Conservation (phyloP, 441 rosid genomes). For the Geranium incanum region DNA sequence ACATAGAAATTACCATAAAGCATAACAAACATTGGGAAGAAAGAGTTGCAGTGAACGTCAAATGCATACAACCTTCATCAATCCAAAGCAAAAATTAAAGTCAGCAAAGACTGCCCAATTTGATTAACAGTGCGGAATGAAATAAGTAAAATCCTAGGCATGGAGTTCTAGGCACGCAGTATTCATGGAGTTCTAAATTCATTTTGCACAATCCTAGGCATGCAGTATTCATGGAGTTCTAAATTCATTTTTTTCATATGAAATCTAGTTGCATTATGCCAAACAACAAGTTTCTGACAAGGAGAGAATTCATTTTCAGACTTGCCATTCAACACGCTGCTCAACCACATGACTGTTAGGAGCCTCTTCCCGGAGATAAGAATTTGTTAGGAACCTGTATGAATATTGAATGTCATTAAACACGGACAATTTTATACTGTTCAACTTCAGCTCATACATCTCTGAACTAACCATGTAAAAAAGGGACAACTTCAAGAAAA, state of each 20-base stretch:
- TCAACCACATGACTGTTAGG: constrained; percentile 94
- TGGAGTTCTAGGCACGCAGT: not conserved
- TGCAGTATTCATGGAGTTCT: not conserved
- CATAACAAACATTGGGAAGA: constrained; percentile 92
- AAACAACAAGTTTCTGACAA: constrained; percentile 8
- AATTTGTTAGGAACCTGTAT: constrained; percentile 76
- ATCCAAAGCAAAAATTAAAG: constrained; percentile 15
- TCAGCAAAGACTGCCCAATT: constrained; percentile 10
- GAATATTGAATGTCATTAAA: constrained; percentile 15
- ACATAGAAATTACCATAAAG: constrained; percentile 62
- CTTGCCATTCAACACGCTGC: constrained; percentile 95
- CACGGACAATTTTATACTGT: not conserved
- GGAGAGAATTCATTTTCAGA: constrained; percentile 23
- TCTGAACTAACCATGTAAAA: not conserved
- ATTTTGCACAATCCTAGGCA: not conserved
- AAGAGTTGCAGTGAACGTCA: constrained; percentile 99
- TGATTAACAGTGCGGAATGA: not conserved
- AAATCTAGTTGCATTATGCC: not conserved
- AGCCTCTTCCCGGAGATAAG: constrained; percentile 89
- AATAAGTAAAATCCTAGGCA: not conserved
- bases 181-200: not conserved
- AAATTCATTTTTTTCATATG: constrained; percentile 1
- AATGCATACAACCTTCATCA: constrained; percentile 79
- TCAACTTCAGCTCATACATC: not conserved
- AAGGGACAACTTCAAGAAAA: not conserved